Percentiles rank a stretch among this genome's conserved stretches.
Conservation (phyloP, 805 yeast genomes). For the Saccharomycopsis amapae region DNA sequence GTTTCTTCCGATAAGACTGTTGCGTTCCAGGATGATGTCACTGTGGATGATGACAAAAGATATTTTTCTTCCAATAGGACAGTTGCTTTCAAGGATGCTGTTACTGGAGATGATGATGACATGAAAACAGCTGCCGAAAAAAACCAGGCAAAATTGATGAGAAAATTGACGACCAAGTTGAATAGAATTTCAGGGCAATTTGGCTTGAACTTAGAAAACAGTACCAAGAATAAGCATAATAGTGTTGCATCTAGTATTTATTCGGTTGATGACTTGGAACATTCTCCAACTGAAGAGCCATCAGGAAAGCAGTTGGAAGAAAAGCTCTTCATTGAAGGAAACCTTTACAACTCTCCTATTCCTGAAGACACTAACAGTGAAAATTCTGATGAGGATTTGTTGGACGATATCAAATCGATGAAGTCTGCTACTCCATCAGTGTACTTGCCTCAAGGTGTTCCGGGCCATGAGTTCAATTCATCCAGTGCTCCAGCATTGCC, state of each 20-base stretch:
- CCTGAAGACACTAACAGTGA: neutral
- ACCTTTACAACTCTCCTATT: too few relatives aligned
- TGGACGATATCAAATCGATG: constrained; percentile 8
- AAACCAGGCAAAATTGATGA: constrained; percentile 17
- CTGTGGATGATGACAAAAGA: too few relatives aligned
- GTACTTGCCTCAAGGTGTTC: neutral
- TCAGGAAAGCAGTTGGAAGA: too few relatives aligned
- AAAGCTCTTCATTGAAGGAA: too few relatives aligned
- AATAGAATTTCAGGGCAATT: constrained; percentile 20
- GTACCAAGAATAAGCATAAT: constrained; percentile 10
- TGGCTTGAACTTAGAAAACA: constrained; percentile 14
- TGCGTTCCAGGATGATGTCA: neutral
- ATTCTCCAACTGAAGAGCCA: too few relatives aligned
- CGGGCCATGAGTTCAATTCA: neutral
- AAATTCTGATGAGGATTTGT: constrained; percentile 14
- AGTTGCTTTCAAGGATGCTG: neutral
- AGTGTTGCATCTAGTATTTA: constrained; percentile 20
- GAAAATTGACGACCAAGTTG: constrained; percentile 20
- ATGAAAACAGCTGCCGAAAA: constrained; percentile 12
- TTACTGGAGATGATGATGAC: neutral
- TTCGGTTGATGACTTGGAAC: constrained; percentile 13
- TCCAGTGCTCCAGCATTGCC: constrained; percentile 8
- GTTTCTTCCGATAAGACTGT: neutral
- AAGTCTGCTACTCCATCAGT: constrained; percentile 5
- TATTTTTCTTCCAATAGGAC: neutral